Evolutionary conservation across 371 early-diverging fungal genomes (phyloP), one percentile per base, ranked within the genome.

Genomic region (Actinomucor elegans): DNA sequence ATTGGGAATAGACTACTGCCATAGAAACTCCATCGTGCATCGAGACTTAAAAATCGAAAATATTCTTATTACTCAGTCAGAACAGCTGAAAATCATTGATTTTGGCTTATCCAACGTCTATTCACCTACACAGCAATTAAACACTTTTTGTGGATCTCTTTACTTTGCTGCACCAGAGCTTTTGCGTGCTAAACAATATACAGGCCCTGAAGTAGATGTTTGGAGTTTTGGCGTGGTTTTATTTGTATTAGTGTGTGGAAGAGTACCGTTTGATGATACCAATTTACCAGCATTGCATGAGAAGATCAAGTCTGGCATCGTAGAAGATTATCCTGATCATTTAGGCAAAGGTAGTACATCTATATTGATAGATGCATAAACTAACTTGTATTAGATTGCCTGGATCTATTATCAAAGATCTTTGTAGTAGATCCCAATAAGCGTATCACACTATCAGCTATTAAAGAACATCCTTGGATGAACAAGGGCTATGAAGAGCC

Each of bases 21-120:
- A 85, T 61, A 61, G 77, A 32, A 77, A 91, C 59, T 81, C 80
- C 17, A 86, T 91, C 54, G 89, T 88, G 10, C 91, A 93, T 66
- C 49, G 73, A 74, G 99, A 99, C 71, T 80, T 99, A 46, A 99
- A 99, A 69, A 99, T 99, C 1, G 99, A 96, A 65, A 98, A 98
- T 67, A 93, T 98, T 40, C 57, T 99, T 46, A 77, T 98, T n/a
- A 88, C 71, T 9, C 53, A 70, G 27, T 55, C 65, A 51, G 82
- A 84, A 46, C 56, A 73, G 33, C 78, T 86, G 41, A 85, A 83
- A 48, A 72, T 92, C 18, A 81, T 90, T 15, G 97, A 95, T 58
- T 95, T 95, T 73, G 97, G 97, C 0, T 70, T 95, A 41, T 86
- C 91, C n/a, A 92, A 91, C 38, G 86, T 93, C 35, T 90, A 85